phyloP scores from a whole-genome alignment of 2,329 filamentous ascomycete genomes.

The Scleromitrula shiraiana region DNA sequence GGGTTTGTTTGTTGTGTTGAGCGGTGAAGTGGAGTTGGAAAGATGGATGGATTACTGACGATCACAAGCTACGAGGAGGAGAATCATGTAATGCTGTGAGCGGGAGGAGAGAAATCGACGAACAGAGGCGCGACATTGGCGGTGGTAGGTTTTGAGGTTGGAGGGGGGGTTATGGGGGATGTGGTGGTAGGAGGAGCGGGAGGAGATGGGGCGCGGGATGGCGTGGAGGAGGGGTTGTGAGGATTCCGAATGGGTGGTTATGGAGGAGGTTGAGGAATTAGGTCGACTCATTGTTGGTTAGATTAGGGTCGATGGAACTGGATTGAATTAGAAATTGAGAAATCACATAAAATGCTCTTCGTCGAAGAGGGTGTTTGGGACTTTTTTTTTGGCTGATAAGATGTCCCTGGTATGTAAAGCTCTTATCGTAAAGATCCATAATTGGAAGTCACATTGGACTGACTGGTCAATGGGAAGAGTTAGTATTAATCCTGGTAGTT shows the following conservation, averaged over 20 bases:
- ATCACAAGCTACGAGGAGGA: constrained; percentile 41
- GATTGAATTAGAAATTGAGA: too few species aligned
- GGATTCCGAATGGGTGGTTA: too few species aligned
- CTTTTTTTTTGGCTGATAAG: neutral
- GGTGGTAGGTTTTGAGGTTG: neutral
- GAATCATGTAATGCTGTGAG: constrained; percentile 41
- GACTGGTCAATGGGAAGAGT: neutral
- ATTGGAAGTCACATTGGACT: constrained; percentile 1
- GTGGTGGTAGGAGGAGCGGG: constrained; percentile 6
- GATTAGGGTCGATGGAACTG: neutral
- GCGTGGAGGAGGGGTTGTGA: constrained; percentile 4
- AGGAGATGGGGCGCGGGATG: constrained; percentile 4
- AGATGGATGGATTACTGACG: constrained; percentile 11
- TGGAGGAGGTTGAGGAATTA: neutral
- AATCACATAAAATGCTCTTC: neutral
- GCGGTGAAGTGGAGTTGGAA: neutral
- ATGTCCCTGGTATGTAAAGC: neutral
- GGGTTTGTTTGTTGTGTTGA: constrained; percentile 21
- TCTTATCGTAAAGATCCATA: constrained; percentile 4
- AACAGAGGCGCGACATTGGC: neutral
- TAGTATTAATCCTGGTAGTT: neutral
- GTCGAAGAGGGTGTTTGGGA: neutral
- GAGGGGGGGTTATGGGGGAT: neutral
- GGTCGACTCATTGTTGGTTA: constrained; percentile 3
- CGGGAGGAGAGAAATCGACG: constrained; percentile 34